Base-by-base conservation (phyloP, 2,329 filamentous ascomycete genomes). In the Fusarium metavorans region DNA sequence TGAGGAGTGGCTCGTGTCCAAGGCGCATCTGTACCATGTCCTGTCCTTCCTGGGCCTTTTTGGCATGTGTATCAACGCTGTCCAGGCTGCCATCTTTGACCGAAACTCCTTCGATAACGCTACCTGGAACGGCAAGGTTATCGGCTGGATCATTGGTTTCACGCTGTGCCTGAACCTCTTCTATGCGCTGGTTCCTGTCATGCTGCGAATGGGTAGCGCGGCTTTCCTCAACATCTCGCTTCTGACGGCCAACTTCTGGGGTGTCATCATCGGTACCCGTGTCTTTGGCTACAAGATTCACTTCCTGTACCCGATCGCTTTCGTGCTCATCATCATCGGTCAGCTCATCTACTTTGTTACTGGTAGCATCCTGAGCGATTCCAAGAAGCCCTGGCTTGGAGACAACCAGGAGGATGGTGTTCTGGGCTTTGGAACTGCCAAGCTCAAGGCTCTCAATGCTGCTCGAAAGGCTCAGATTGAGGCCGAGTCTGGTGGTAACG, bases 201-300 rank as follows among this genome's bases (percentile, higher is more conserved):
- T 99, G 73, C 92, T 98, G 84, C 94, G 97, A 75, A 93, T 98
- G 86, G 93, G 93, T 32, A 94, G 91, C 18, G 97, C 97, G 4
- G 96, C 95, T 23, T 98, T 99, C 85, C 97, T 98, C 87, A 97
- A 99, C 84, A 97, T 98, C 79, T 96, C 93, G 9, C 87, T 99
- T 75, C 87, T 99, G 70, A 98, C 97, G 3, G 94, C 92, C 78
- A 98, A 97, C 85, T 98, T 98, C 86, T 99, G 97, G 97, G 95
- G 95, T 75, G 93, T 97, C 72, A 93, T 97, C 76, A 96, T 99
- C 77, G 97, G 97, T 59, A 91, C 97, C 76, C 89, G 92, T 81
- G 94, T 98, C 58, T 97, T 99, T 80, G 91, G 92, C 52, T 90
- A 93, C 77, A 84, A 84, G 45, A 91, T 99, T 67, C 94, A 98